A percentile compares a stretch with the other conserved stretches of the same genome.
phyloP scores from a whole-genome alignment of 371 early-diverging fungal species.

The Nematocida ausubeli region DNA sequence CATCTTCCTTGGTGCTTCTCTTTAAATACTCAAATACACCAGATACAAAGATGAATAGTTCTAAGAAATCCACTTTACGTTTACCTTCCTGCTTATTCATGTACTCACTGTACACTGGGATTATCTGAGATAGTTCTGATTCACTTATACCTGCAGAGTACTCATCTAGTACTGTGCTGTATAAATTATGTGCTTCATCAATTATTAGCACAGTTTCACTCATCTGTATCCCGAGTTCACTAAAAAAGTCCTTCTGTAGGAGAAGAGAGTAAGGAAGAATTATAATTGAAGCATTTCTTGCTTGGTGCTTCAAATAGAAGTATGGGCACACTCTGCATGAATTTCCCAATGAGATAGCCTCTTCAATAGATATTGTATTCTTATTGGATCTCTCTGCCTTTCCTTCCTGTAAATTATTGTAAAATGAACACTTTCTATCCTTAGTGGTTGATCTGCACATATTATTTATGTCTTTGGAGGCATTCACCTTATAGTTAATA shows the following conservation, averaged over 20 bases:
- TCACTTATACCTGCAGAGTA: conserved; percentile 56
- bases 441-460: conserved; percentile 60
- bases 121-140: conserved; percentile 5
- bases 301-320: conserved; percentile 59
- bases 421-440: conserved; percentile 59
- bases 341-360: conserved; percentile 55
- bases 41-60: conserved; percentile 38
- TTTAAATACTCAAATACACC: conserved; percentile 18
- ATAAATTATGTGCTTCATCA: conserved; percentile 69
- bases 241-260: conserved; percentile 61
- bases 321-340: conserved; percentile 65
- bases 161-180: conserved; percentile 61
- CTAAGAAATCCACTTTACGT: conserved; percentile 21
- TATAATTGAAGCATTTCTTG: conserved; percentile 57
- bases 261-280: conserved; percentile 67
- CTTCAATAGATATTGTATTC: conserved; percentile 61
- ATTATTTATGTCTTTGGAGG: conserved; percentile 63
- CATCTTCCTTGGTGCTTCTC: background rate
- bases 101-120: background rate
- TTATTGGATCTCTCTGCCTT: background rate
- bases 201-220: conserved; percentile 64
- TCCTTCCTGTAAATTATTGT: conserved; percentile 48
- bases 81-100: conserved; percentile 33
- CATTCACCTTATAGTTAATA: conserved; percentile 58
- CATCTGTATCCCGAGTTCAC: conserved; percentile 57